Base-by-base conservation (phyloP, 306 rosid genomes). In the Purshia tridentata region DNA sequence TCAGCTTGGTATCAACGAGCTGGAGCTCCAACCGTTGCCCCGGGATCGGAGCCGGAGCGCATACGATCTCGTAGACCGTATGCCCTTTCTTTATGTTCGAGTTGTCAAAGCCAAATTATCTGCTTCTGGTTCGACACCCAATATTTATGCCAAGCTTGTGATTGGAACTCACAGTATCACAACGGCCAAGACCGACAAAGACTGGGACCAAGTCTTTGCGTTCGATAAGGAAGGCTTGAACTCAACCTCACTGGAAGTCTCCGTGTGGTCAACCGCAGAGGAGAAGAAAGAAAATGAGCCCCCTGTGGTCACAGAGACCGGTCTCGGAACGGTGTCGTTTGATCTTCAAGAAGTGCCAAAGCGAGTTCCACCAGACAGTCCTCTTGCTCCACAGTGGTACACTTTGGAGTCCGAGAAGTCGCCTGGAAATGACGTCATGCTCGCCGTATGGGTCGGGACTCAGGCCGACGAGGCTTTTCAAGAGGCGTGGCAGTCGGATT, bases 311-410 rank as follows among this genome's bases (percentile, higher is more conserved):
- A 60, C 70, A 0, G 92, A 87, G 13, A 80, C 67, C 44, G 86
- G 76, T 55, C 53, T 83, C 20, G 89, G 87, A 55, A 85, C 80
- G 55, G 89, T 91, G 67, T 79, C 88, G 42, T 91, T 91, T 55
- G 97, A 91, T 62, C 20, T 89, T 55, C 91, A 81, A 55, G 96
- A 91, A 42, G 92, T 91, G 4, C 97, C 96, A 0, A 91, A 86
- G 65, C 76, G 97, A 72, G 96, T 91, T 41, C 98, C 97, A 0
- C 97, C 95, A 0, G 96, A 93, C 65, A 91, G 97, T 77, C 91
- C 97, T 35, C 76, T 93, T 13, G 98, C 97, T 72, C 98, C 98
- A 0, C 96, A 93, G 14, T 93, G 97, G 98, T 93, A 93, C 81
- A 82, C 94, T 65, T 78, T 88, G 8, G 97, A 93, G 61, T 88